phyloP scores from a whole-genome alignment of 2,329 filamentous ascomycete genomes.

The Stachybotrys chartarum region DNA sequence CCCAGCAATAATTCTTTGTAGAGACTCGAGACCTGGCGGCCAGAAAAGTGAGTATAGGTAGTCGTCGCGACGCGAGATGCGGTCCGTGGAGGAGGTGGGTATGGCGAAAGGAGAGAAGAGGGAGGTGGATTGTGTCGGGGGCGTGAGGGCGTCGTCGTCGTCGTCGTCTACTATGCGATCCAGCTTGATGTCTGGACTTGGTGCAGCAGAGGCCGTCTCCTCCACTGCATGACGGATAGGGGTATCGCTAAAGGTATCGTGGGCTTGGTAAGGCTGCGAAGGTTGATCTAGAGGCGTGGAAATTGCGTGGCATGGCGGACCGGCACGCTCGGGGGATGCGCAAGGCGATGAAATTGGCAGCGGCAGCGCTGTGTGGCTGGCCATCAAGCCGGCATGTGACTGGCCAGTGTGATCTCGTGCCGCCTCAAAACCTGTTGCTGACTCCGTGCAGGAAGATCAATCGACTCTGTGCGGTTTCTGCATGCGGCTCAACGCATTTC shows the following conservation, averaged over 20 bases:
- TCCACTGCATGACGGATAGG: constrained; percentile 45
- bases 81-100: constrained; percentile 17
- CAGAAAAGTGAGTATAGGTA: constrained; percentile 39
- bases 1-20: constrained; percentile 47
- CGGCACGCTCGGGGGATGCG: not conserved
- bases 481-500: too few relatives aligned
- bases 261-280: constrained; percentile 8
- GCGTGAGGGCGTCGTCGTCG: constrained; percentile 8
- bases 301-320: not conserved
- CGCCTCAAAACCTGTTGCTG: too few relatives aligned
- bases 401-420: not conserved
- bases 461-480: too few relatives aligned
- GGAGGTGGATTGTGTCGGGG: constrained; percentile 13
- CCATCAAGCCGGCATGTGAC: not conserved
- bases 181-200: constrained; percentile 42
- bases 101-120: constrained; percentile 4
- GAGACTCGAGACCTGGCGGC: constrained; percentile 38
- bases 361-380: not conserved
- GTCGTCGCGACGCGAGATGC: constrained; percentile 42
- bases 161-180: constrained; percentile 40
- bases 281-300: constrained; percentile 3
- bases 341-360: not conserved
- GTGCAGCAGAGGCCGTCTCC: constrained; percentile 50
- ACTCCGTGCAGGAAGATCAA: too few relatives aligned
- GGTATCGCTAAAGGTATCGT: constrained; percentile 4